Evolutionary conservation across 208 protist species (phyloP).

Genomic region (Naegleria lovaniensis): DNA sequence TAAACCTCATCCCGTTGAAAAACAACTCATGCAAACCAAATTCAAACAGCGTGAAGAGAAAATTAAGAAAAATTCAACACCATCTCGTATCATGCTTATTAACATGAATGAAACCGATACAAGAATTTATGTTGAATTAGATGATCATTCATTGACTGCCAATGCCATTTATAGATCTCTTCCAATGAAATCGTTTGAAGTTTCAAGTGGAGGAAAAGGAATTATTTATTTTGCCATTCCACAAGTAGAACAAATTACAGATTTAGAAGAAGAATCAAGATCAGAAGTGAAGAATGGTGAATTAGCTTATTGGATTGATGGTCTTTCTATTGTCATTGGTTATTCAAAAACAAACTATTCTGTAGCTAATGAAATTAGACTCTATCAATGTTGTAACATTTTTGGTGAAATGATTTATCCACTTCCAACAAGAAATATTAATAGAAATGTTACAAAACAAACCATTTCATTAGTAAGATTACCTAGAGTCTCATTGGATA

Average conservation of each 20-base stretch:
- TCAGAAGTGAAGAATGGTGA: not conserved
- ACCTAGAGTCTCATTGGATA: not conserved
- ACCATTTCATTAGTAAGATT: not conserved
- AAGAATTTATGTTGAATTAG: not conserved
- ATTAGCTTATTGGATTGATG: constrained; percentile 16
- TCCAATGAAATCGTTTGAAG: not conserved
- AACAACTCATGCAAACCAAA: not conserved
- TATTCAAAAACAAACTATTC: not conserved
- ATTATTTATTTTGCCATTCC: constrained; percentile 10
- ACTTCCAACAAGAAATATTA: not conserved
- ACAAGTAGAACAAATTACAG: not conserved
- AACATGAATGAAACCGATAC: not conserved
- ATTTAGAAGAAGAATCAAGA: not conserved
- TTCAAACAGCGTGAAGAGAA: not conserved
- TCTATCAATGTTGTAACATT: not conserved
- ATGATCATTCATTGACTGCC: not conserved
- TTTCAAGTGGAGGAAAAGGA: not conserved
- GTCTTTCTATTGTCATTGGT: not conserved
- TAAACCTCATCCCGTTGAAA: not conserved
- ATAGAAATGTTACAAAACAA: not conserved
- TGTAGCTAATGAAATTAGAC: not conserved
- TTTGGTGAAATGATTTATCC: not conserved
- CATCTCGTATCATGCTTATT: not conserved
- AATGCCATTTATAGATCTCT: not conserved
- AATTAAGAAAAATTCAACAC: not conserved